Conservation (phyloP, 1,284 basidiomycete genomes). For the Flammula alnicola region DNA sequence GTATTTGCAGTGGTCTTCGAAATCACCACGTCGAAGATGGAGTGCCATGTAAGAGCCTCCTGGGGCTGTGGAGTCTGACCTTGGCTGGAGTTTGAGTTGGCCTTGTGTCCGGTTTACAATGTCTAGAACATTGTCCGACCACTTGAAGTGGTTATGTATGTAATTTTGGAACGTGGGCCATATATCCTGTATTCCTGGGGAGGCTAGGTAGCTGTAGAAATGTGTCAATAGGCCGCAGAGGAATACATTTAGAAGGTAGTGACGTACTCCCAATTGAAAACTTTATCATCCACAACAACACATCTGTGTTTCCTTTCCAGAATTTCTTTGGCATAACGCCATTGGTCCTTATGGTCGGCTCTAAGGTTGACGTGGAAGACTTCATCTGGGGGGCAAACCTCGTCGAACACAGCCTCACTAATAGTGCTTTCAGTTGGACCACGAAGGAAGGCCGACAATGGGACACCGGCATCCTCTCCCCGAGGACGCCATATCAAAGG, state of each 20-base stretch:
- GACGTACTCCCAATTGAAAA: slow-evolving; percentile 46
- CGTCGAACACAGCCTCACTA: slow-evolving; percentile 38
- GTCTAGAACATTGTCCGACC: slow-evolving; percentile 37
- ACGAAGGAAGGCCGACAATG: slow-evolving; percentile 45
- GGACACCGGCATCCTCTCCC: slow-evolving; percentile 40
- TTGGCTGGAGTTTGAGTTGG: slow-evolving; percentile 27
- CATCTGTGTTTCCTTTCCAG: slow-evolving; percentile 40
- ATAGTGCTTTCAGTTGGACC: slow-evolving; percentile 41
- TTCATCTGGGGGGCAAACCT: slow-evolving; percentile 42
- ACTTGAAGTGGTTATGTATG: slow-evolving; percentile 42
- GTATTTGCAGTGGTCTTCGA: slow-evolving; percentile 42
- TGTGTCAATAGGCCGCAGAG: neutral
- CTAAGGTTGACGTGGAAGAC: slow-evolving; percentile 38
- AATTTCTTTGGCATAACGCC: slow-evolving; percentile 38
- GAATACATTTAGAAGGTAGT: neutral
- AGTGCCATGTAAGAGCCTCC: slow-evolving; percentile 46
- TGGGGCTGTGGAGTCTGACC: slow-evolving; percentile 16
- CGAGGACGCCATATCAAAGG: slow-evolving; percentile 48
- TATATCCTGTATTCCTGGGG: slow-evolving; percentile 38
- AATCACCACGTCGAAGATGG: slow-evolving; percentile 49
- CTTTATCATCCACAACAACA: slow-evolving; percentile 45
- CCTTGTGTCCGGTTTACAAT: slow-evolving; percentile 39
- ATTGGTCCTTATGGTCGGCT: slow-evolving; percentile 31
- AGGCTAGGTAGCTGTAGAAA: slow-evolving; percentile 40
- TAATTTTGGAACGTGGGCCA: slow-evolving; percentile 47